These are phyloP conservation scores for Chrysosporium queenslandicum DNA, from an alignment of 2,329 filamentous ascomycete genomes.

Conservation along the genomic window DNA sequence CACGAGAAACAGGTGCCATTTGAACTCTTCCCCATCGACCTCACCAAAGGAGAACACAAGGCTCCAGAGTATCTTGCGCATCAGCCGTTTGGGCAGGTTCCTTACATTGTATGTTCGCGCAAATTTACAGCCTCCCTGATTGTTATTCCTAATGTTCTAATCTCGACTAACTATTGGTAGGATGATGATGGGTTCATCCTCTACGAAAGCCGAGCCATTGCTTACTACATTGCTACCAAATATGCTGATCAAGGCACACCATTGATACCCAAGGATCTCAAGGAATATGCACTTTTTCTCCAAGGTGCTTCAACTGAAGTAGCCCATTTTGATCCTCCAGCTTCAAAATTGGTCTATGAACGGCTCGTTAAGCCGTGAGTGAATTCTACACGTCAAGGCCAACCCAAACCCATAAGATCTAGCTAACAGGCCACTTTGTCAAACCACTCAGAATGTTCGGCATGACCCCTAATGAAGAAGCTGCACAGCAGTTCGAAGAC, in stretches of 20 bases:
- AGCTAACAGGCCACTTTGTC: not conserved
- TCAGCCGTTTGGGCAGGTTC: constrained; percentile 14
- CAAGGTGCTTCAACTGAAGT: constrained; percentile 11
- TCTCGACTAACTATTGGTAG: not conserved
- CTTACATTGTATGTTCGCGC: constrained; percentile 12
- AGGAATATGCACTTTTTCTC: constrained; percentile 8
- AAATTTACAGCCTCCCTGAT: not conserved
- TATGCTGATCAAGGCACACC: constrained; percentile 11
- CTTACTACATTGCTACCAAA: constrained; percentile 14
- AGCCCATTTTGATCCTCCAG: constrained; percentile 8
- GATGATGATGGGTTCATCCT: constrained; percentile 16
- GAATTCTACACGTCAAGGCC: no score
- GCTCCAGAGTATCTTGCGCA: constrained; percentile 6
- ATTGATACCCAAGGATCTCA: constrained; percentile 12
- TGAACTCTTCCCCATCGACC: constrained; percentile 11
- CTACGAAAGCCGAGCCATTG: constrained; percentile 14
- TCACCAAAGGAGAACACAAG: constrained; percentile 13
- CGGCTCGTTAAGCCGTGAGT: constrained; percentile 13
- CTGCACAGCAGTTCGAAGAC: not conserved
- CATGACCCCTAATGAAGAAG: constrained; percentile 4
- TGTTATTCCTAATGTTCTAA: not conserved
- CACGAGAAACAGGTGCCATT: constrained; percentile 14
- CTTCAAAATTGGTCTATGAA: constrained; percentile 7
- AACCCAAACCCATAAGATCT: not conserved
- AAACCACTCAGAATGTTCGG: not conserved